phyloP scores from a whole-genome alignment of 495 filamentous ascomycete species.

The Daldinia bambusicola region DNA sequence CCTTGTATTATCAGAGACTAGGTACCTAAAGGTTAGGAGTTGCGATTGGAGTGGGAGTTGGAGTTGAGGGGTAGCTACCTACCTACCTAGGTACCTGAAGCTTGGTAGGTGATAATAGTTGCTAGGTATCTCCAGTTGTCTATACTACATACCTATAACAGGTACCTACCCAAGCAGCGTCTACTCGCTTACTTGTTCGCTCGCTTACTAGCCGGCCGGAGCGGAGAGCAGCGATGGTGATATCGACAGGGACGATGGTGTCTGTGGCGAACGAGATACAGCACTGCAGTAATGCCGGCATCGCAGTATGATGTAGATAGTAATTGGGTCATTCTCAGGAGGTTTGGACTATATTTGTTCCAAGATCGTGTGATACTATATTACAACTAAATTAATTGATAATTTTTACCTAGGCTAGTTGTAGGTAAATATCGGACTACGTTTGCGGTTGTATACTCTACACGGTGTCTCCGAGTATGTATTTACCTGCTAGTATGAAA shows the following conservation, averaged over 20 bases:
- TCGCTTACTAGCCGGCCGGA: not conserved
- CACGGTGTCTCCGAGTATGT: not conserved
- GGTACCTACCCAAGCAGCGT: no score
- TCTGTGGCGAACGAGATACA: constrained; percentile 4
- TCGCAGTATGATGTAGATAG: constrained; percentile 7
- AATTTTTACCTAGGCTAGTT: not conserved
- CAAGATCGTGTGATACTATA: not conserved
- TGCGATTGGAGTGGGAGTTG: not conserved
- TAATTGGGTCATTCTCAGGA: not conserved
- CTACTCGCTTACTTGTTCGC: no score
- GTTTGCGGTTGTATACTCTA: not conserved
- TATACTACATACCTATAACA: no score
- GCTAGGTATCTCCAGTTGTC: no score
- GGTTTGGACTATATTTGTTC: not conserved
- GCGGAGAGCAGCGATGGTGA: constrained; percentile 22
- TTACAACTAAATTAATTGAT: not conserved
- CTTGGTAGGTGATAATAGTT: no score
- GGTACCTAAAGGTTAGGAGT: not conserved
- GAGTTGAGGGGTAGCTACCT: not conserved
- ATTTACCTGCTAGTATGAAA: constrained; percentile 15
- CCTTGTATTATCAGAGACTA: constrained; percentile 10
- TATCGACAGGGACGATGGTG: constrained; percentile 27
- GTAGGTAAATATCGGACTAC: not conserved
- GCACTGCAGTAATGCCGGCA: constrained; percentile 12
- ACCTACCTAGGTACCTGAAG: no score